Conservation (phyloP, 2,329 filamentous ascomycete genomes). For the Pseudophaeomoniella oleicola region DNA sequence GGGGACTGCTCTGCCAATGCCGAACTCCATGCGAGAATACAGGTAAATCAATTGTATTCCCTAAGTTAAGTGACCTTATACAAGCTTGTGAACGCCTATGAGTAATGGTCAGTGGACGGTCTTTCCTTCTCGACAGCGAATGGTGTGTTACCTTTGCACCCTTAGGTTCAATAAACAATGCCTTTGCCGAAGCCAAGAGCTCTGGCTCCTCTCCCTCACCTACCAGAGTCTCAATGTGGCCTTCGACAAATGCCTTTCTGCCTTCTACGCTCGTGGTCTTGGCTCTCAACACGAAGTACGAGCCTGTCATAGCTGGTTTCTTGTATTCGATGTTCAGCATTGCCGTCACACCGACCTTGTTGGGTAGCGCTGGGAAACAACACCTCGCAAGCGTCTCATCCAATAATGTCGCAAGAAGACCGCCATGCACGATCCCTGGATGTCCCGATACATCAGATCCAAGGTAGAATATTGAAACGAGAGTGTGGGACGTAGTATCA, state of each 20-base stretch:
- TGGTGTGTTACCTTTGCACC: constrained; percentile 51
- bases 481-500: constrained; percentile 52
- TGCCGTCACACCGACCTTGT: constrained; percentile 74
- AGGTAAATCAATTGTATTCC: no score
- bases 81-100: neutral
- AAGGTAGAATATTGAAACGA: constrained; percentile 62
- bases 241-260: constrained; percentile 87
- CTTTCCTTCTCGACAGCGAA: neutral
- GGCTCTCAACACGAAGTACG: constrained; percentile 64
- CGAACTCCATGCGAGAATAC: no score
- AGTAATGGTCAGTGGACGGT: neutral
- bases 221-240: constrained; percentile 63
- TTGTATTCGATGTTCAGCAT: constrained; percentile 72
- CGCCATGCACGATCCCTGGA: constrained; percentile 80
- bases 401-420: constrained; percentile 77
- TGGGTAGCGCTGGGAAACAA: constrained; percentile 76
- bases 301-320: constrained; percentile 59
- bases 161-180: constrained; percentile 77
- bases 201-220: constrained; percentile 46
- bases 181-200: constrained; percentile 68
- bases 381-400: constrained; percentile 82
- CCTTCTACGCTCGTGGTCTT: constrained; percentile 77
- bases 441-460: constrained; percentile 75
- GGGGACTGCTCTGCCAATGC: no score
- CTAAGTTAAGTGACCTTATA: neutral